Evolutionary conservation across 768 basidiomycete genomes (phyloP), one percentile per base, ranked within the genome.

Genomic region (Tephrocybe rancida): DNA sequence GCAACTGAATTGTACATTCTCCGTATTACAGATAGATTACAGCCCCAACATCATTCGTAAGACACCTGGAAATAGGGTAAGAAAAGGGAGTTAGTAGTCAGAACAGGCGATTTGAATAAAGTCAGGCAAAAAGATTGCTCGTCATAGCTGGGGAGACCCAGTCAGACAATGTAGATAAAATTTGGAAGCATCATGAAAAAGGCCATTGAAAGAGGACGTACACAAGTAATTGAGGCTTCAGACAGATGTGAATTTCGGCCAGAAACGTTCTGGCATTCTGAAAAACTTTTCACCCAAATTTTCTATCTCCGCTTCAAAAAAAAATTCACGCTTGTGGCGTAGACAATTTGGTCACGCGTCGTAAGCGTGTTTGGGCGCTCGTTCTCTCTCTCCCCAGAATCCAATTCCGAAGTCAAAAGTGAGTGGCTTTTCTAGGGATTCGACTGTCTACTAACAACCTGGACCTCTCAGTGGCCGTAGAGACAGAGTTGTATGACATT

Each of bases 101-200:
- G 14, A 22, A 18, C 9, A 35, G 30, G 25, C 10, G 19, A 51
- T 44, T 43, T 56, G 24, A 32, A 56, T 5, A 50, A 47, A 61
- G 58, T 48, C 34, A 43, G 47, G 22, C 46, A 39, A 61, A 44
- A 54, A 57, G 48, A 43, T 61, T 44, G 56, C 53, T 86, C 87
- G 75, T 83, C 86, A 81, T 61, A 61, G 67, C 71, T 70, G 73
- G 72, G 65, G 55, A 58, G 60, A 68, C 71, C 78, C 77, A 75
- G 76, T 92, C 83, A 63, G 91, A 90, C 89, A 92, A 92, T 92
- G 91, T 92, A 92, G 91, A 92, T 92, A 91, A 90, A 74, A 71
- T 63, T 48, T 70, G 66, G 63, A 61, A 71, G 64, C 84, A 89
- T 88, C 87, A 87, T 78, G 44, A 57, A 54, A 47, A n/a, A 49